phyloP scores from a whole-genome alignment of 495 filamentous ascomycete species.

The Clohesyomyces aquaticus region DNA sequence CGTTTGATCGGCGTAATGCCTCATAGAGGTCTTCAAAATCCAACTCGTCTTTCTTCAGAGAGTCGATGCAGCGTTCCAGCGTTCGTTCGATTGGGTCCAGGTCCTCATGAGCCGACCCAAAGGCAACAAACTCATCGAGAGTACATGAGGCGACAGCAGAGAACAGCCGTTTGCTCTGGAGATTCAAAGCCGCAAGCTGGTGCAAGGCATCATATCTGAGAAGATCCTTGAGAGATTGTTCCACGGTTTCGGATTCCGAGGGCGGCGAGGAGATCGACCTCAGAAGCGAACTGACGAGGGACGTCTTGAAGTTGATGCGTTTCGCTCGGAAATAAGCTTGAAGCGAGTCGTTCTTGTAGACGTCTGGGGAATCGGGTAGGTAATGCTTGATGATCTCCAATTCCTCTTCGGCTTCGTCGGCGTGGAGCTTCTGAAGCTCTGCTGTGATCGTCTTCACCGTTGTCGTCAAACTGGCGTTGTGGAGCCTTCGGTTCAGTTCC shows the following conservation, averaged over 20 bases:
- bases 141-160: conserved; percentile 75
- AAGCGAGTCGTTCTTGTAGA: conserved; percentile 74
- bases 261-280: conserved; percentile 70
- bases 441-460: conserved; percentile 93
- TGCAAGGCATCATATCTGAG: conserved; percentile 70
- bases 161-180: conserved; percentile 82
- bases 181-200: conserved; percentile 80
- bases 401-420: conserved; percentile 86
- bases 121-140: conserved; percentile 72
- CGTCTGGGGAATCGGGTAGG: conserved; percentile 74
- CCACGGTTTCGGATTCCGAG: conserved; percentile 61
- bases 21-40: conserved; percentile 77
- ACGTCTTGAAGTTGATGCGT: conserved; percentile 85
- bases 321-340: conserved; percentile 84
- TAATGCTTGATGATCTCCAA: conserved; percentile 85
- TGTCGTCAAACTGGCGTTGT: conserved; percentile 82
- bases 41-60: conserved; percentile 80
- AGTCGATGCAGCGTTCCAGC: conserved; percentile 86
- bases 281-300: conserved; percentile 75
- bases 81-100: conserved; percentile 91
- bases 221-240: conserved; percentile 70
- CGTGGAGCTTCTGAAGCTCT: conserved; percentile 83
- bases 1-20: conserved; percentile 69
- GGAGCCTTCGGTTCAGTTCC: conserved; percentile 92
- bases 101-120: conserved; percentile 79